Evolutionary conservation across 352 stramenopile genomes (phyloP).

Genomic region (Pythium brassicae): DNA sequence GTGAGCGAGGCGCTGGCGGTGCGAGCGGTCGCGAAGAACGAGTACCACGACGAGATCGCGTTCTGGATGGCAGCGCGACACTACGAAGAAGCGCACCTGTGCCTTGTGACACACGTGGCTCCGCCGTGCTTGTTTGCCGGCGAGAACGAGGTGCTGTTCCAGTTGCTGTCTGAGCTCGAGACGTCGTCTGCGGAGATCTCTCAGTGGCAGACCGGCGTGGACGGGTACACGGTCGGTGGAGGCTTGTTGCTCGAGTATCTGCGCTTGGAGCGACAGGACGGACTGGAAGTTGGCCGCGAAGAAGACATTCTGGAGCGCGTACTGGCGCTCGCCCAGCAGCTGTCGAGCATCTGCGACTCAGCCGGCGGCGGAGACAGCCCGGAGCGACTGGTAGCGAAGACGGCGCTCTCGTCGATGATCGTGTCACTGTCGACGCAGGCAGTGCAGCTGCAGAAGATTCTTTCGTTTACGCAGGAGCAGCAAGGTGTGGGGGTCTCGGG

Average conservation of each 20-base stretch:
- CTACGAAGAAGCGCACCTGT: slow-evolving; percentile 61
- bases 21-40: slow-evolving; percentile 35
- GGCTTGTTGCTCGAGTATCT: slow-evolving; percentile 70
- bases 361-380: slow-evolving; percentile 13
- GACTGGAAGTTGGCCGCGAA: slow-evolving; percentile 46
- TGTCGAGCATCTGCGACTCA: slow-evolving; percentile 33
- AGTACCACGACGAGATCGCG: slow-evolving; percentile 62
- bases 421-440: slow-evolving; percentile 50
- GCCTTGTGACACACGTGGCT: slow-evolving; percentile 53
- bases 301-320: slow-evolving; percentile 58
- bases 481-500: slow-evolving; percentile 16
- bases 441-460: slow-evolving; percentile 42
- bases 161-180: slow-evolving; percentile 58
- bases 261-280: slow-evolving; percentile 56
- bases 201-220: slow-evolving; percentile 55
- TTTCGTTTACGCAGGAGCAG: slow-evolving; percentile 46
- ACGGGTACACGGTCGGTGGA: slow-evolving; percentile 43
- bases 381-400: slow-evolving; percentile 31
- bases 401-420: slow-evolving; percentile 60
- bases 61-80: slow-evolving; percentile 63
- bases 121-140: slow-evolving; percentile 57
- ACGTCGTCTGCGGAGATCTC: slow-evolving; percentile 44
- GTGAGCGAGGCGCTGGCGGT: slow-evolving; percentile 65
- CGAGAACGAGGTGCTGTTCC: slow-evolving; percentile 48
- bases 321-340: slow-evolving; percentile 45